A percentile compares a stretch with the other conserved stretches of the same genome.
Conservation (phyloP, 495 filamentous ascomycete species). For the Halenospora varia region DNA sequence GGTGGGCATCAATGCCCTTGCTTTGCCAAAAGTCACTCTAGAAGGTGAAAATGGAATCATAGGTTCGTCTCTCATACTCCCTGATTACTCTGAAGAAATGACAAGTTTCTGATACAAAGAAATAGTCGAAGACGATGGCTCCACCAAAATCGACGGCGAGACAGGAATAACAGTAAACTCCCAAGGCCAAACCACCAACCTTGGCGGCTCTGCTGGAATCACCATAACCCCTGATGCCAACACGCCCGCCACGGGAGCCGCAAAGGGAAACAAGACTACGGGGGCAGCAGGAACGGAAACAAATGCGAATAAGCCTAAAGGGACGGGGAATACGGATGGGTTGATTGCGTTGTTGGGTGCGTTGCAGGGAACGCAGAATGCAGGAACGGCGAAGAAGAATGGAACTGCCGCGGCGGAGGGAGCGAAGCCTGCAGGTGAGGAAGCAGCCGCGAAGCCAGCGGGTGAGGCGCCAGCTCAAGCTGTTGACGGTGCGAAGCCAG, state of each 20-base stretch:
- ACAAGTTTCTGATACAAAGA: background rate
- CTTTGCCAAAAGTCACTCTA: background rate
- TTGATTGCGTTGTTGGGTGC: background rate
- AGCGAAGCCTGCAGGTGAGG: background rate
- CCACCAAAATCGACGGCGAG: background rate
- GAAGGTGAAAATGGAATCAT: slow-evolving; percentile 5
- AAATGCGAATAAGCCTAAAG: background rate
- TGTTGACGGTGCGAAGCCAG: no score
- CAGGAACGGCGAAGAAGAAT: background rate
- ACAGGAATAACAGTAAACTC: background rate
- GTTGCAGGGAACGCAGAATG: background rate
- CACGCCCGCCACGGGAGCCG: background rate
- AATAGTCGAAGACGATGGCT: slow-evolving; percentile 1
- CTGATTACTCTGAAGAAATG: no score
- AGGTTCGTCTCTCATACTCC: background rate
- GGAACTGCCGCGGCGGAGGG: background rate
- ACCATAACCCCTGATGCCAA: background rate
- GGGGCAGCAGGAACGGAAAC: background rate
- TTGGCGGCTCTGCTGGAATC: background rate
- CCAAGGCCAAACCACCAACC: slow-evolving; percentile 1
- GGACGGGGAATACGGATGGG: background rate
- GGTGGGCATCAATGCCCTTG: background rate
- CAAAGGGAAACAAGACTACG: background rate
- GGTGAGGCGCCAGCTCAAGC: background rate
- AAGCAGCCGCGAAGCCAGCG: background rate